These are phyloP conservation scores for Mucuna pruriens DNA, from an alignment of 306 rosid species.

Conservation along the genomic window DNA sequence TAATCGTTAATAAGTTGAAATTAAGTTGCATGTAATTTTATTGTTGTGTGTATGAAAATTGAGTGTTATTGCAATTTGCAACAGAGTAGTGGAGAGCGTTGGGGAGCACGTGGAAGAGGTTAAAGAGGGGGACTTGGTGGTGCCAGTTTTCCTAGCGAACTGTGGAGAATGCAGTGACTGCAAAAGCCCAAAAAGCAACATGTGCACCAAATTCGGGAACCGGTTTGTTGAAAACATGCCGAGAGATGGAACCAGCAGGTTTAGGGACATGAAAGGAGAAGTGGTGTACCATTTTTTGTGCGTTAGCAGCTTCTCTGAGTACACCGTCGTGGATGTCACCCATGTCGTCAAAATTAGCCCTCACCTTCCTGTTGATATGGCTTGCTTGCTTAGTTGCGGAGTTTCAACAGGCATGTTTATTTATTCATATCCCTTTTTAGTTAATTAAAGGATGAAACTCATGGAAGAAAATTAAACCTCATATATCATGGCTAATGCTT, in stretches of 20 bases:
- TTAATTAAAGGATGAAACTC: no score
- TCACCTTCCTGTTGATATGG: conserved; percentile 51
- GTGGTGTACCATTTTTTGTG: conserved; percentile 47
- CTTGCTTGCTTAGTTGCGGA: conserved; percentile 71
- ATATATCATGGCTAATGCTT: no score
- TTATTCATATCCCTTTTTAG: no score
- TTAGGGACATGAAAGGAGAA: conserved; percentile 59
- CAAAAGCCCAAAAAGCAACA: conserved; percentile 54
- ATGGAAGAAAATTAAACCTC: no score
- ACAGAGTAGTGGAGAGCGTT: conserved; percentile 63
- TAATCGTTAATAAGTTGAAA: conserved; percentile 2
- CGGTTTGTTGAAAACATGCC: conserved; percentile 37
- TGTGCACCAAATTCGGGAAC: conserved; percentile 37
- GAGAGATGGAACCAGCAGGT: conserved; percentile 63
- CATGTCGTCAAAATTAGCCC: conserved; percentile 58
- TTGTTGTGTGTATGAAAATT: background rate
- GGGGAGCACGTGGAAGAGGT: conserved; percentile 69
- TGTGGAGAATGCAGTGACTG: conserved; percentile 71
- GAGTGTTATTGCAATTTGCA: no score
- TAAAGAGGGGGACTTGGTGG: conserved; percentile 57
- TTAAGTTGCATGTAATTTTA: background rate
- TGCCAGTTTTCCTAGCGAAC: conserved; percentile 61
- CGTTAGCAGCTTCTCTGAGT: conserved; percentile 70
- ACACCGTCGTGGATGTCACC: conserved; percentile 62
- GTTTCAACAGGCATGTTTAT: conserved; percentile 81